phyloP scores from a whole-genome alignment of 192 early-diverging fungal species.

The Coemansia sp. region DNA sequence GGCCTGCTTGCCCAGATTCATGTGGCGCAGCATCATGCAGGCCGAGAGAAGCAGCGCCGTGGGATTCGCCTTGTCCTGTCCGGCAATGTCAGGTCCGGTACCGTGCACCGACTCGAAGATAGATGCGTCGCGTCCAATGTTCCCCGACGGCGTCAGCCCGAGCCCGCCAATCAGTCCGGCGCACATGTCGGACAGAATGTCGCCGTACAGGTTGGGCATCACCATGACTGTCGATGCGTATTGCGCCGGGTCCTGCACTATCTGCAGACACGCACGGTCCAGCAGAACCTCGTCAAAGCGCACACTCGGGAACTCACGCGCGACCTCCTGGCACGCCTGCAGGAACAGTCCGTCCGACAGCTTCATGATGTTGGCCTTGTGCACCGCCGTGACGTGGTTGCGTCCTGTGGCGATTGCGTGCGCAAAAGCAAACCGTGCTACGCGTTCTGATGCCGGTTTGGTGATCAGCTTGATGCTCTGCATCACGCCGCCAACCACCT shows the following conservation, averaged over 20 bases:
- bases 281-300: conserved; percentile 89
- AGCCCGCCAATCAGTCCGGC: conserved; percentile 98
- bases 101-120: conserved; percentile 97
- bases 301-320: conserved; percentile 88
- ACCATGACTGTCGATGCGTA: conserved; percentile 96
- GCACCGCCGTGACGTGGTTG: conserved; percentile 91
- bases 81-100: conserved; percentile 98
- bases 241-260: conserved; percentile 89
- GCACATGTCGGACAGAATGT: conserved; percentile 96
- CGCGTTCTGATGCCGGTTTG: conserved; percentile 87
- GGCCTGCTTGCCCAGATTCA: conserved; percentile 80
- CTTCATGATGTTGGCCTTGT: conserved; percentile 98
- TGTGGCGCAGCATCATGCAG: conserved; percentile 98
- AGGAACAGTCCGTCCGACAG: conserved; percentile 97
- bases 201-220: conserved; percentile 99
- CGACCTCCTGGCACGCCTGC: conserved; percentile 87
- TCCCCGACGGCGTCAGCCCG: conserved; percentile 96
- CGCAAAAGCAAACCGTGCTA: conserved; percentile 92
- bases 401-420: conserved; percentile 88
- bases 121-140: conserved; percentile 96
- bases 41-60: conserved; percentile 92
- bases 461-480: conserved; percentile 99
- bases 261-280: conserved; percentile 93
- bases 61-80: conserved; percentile 93
- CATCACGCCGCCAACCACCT: conserved; percentile 92